Percentiles rank a stretch among this genome's conserved stretches.
phyloP scores from a whole-genome alignment of 305 asterid genomes.

The Solanum hybrid region DNA sequence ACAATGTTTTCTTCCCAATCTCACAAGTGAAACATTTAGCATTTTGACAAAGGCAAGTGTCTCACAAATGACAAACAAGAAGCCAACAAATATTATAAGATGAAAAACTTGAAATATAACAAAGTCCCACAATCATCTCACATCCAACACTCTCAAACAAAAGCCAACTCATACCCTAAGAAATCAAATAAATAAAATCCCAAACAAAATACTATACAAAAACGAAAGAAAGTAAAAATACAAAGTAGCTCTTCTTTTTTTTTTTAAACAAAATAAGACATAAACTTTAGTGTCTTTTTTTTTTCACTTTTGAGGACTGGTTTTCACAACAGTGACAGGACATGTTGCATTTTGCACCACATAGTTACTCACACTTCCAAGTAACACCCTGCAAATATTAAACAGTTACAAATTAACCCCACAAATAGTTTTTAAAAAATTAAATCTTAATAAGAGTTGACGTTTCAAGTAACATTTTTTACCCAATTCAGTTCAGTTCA shows the following conservation, averaged over 20 bases:
- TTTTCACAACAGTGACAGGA: constrained; percentile 74
- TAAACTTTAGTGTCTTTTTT: background rate
- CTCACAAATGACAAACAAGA: background rate
- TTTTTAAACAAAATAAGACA: background rate
- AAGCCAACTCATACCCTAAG: background rate
- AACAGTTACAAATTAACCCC: background rate
- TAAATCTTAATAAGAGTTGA: too few species aligned
- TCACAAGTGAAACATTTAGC: background rate
- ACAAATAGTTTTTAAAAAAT: background rate
- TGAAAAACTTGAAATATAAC: background rate
- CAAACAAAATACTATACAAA: background rate
- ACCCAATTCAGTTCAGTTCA: too few species aligned
- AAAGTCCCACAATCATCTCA: background rate
- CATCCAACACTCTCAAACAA: background rate
- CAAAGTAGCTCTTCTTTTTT: background rate
- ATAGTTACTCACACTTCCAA: constrained; percentile 81
- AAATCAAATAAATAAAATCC: background rate
- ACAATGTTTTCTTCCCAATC: background rate
- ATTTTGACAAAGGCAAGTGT: background rate
- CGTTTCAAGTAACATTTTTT: too few species aligned
- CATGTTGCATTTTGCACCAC: constrained; percentile 72
- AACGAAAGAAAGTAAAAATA: background rate
- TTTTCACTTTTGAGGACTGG: constrained; percentile 5
- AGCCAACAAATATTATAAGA: background rate
- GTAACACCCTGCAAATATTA: constrained; percentile 41